These are phyloP conservation scores for Gymnopilus junonius DNA, from an alignment of 768 basidiomycete species.

Conservation along the genomic window DNA sequence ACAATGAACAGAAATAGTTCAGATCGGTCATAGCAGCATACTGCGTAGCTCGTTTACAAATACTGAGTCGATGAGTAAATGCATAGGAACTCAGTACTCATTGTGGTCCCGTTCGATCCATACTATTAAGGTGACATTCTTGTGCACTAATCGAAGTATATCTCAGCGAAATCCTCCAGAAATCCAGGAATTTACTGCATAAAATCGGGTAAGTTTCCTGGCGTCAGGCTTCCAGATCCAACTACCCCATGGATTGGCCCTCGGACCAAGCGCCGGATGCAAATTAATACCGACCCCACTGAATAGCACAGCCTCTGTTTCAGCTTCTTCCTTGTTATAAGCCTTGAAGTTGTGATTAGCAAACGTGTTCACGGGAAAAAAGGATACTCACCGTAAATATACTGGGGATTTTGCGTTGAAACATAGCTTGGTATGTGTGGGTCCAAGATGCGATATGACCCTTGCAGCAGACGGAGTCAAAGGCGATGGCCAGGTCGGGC, in stretches of 20 bases:
- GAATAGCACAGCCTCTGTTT: constrained; percentile 28
- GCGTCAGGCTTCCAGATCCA: constrained; percentile 29
- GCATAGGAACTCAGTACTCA: too few species aligned
- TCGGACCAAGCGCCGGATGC: constrained; percentile 28
- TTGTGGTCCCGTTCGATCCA: too few species aligned
- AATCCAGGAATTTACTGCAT: constrained; percentile 38
- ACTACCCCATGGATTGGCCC: constrained; percentile 38
- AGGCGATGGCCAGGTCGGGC: constrained; percentile 40
- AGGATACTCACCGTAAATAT: constrained; percentile 35
- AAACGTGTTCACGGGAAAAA: neutral
- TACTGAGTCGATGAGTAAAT: too few species aligned
- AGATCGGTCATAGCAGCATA: too few species aligned
- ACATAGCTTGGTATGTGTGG: constrained; percentile 28
- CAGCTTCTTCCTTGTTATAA: constrained; percentile 34
- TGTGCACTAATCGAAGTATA: neutral
- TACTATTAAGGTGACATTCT: too few species aligned
- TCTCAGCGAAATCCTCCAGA: constrained; percentile 34
- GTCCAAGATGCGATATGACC: constrained; percentile 26
- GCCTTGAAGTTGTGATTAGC: constrained; percentile 23
- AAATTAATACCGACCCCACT: constrained; percentile 25
- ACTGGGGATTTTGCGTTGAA: constrained; percentile 28
- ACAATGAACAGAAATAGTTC: too few species aligned
- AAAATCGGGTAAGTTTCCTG: constrained; percentile 34
- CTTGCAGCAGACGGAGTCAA: constrained; percentile 36
- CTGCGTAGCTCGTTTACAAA: too few species aligned